Conservation (phyloP, 306 rosid genomes). For the Sophora flavescens region DNA sequence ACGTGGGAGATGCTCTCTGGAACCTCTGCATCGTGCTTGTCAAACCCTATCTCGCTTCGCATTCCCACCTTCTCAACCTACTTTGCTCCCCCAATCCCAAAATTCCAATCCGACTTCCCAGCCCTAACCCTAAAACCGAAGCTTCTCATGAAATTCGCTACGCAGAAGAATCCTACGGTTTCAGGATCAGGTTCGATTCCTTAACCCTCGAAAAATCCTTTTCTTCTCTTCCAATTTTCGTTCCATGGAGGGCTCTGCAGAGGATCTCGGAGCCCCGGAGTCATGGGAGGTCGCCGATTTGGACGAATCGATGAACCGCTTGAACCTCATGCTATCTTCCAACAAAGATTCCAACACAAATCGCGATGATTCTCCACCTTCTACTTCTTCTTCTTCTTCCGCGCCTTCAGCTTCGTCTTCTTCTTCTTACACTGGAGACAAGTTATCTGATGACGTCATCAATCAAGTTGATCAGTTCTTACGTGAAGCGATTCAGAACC, state of each 20-base stretch:
- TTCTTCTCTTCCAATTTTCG: neutral
- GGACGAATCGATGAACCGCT: slow-evolving; percentile 83
- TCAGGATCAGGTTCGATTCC: slow-evolving; percentile 39
- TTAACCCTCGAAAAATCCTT: slow-evolving; percentile 43
- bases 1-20: slow-evolving; percentile 50
- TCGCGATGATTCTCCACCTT: slow-evolving; percentile 34
- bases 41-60: slow-evolving; percentile 58
- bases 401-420: slow-evolving; percentile 17
- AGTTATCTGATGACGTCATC: slow-evolving; percentile 60
- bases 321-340: slow-evolving; percentile 76
- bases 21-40: slow-evolving; percentile 42
- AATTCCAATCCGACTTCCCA: slow-evolving; percentile 39
- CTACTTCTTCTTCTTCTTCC: slow-evolving; percentile 21
- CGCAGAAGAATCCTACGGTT: slow-evolving; percentile 42
- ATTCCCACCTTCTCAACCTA: slow-evolving; percentile 32
- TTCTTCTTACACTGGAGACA: slow-evolving; percentile 49
- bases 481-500: slow-evolving; percentile 95
- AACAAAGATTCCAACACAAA: slow-evolving; percentile 54
- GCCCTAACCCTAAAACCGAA: slow-evolving; percentile 55
- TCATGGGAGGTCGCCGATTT: slow-evolving; percentile 96
- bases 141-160: slow-evolving; percentile 56
- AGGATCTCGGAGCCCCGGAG: slow-evolving; percentile 95
- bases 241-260: slow-evolving; percentile 92
- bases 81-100: slow-evolving; percentile 34
- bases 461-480: slow-evolving; percentile 91